phyloP scores from a whole-genome alignment of 2,329 filamentous ascomycete species.

The Trichophyton schoenleinii region DNA sequence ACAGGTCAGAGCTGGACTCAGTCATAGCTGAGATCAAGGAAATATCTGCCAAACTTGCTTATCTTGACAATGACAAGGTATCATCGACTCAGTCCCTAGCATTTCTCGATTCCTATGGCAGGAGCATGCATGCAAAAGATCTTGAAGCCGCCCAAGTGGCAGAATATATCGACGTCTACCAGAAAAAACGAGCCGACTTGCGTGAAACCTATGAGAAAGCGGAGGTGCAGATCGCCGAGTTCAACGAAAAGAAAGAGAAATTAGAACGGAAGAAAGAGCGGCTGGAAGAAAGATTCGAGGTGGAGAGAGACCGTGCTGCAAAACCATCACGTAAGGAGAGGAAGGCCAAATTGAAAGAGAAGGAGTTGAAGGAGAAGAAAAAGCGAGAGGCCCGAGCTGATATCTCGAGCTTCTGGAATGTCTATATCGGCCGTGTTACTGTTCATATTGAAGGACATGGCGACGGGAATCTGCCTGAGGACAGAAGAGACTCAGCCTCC shows the following conservation, averaged over 20 bases:
- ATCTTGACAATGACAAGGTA: conserved; percentile 19
- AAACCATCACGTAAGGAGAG: conserved; percentile 19
- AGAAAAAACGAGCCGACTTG: conserved; percentile 19
- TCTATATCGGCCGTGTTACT: conserved; percentile 25
- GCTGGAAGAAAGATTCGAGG: conserved; percentile 10
- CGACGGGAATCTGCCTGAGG: conserved; percentile 15
- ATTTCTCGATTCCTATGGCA: conserved; percentile 26
- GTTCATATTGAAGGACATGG: conserved; percentile 26
- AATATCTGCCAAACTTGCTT: conserved; percentile 22
- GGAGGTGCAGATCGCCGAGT: conserved; percentile 15
- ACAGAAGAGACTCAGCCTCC: conserved; percentile 18
- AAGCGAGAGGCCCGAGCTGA: conserved; percentile 22
- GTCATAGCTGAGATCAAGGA: conserved; percentile 22
- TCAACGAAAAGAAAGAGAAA: conserved; percentile 19
- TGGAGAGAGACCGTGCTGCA: conserved; percentile 14
- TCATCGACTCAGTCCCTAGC: conserved; percentile 17
- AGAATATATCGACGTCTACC: conserved; percentile 26
- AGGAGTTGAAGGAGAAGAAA: conserved; percentile 22
- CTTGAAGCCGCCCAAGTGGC: conserved; percentile 22
- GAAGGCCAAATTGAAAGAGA: conserved; percentile 18
- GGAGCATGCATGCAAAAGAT: conserved; percentile 20
- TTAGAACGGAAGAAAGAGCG: conserved; percentile 18
- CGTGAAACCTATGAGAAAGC: conserved; percentile 17
- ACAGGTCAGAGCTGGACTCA: conserved; percentile 13
- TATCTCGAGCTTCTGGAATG: conserved; percentile 26